Conservation (phyloP, 2,329 filamentous ascomycete species). For the Fusarium brachygibbosum region DNA sequence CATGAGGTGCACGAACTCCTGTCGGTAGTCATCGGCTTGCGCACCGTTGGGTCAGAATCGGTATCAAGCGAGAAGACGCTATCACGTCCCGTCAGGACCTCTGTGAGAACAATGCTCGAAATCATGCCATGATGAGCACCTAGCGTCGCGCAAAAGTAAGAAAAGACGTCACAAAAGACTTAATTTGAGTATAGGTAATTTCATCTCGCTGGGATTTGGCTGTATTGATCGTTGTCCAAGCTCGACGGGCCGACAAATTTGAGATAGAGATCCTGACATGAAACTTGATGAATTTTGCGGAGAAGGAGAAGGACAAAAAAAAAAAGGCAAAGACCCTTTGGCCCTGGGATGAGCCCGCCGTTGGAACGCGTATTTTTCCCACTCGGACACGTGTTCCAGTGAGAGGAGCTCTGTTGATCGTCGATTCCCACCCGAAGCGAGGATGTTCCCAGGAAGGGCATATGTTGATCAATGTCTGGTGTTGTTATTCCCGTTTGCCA, state of each 20-base stretch:
- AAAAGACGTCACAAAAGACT: constrained; percentile 22
- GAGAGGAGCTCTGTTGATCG: constrained; percentile 21
- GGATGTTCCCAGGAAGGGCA: constrained; percentile 39
- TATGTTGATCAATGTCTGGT: constrained; percentile 15
- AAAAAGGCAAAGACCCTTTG: constrained; percentile 1
- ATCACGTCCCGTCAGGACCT: constrained; percentile 23
- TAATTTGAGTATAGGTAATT: constrained; percentile 27
- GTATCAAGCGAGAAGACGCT: constrained; percentile 32
- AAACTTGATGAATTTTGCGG: constrained; percentile 39
- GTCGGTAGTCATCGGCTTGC: constrained; percentile 28
- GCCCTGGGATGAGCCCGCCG: constrained; percentile 16
- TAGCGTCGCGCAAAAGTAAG: constrained; percentile 20
- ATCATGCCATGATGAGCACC: constrained; percentile 40
- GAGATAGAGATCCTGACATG: constrained; percentile 40
- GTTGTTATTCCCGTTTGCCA: constrained; percentile 18
- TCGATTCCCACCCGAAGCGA: constrained; percentile 26
- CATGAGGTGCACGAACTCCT: constrained; percentile 30
- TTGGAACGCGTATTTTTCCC: constrained; percentile 1
- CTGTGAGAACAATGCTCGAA: constrained; percentile 29
- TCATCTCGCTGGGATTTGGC: constrained; percentile 28
- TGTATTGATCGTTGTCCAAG: constrained; percentile 27
- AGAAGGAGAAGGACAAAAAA: constrained; percentile 12
- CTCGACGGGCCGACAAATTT: constrained; percentile 34
- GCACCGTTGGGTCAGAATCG: constrained; percentile 24
- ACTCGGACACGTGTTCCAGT: constrained; percentile 43